Evolutionary conservation across 2,329 filamentous ascomycete genomes (phyloP).

Genomic region (Tolypocladium guangdongense): DNA sequence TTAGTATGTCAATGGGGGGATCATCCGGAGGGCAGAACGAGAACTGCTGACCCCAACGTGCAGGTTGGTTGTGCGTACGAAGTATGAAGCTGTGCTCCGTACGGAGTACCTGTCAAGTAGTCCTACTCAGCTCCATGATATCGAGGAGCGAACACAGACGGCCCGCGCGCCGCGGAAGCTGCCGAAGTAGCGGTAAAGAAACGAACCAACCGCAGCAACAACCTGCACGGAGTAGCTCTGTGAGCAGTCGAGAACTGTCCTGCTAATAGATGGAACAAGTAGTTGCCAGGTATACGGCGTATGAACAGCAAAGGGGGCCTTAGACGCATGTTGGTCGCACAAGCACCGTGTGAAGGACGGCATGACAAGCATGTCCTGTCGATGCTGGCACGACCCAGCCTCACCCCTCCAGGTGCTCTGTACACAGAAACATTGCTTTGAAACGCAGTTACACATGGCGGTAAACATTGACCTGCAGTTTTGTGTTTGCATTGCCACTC

Average conservation of each 20-base stretch:
- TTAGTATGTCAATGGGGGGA: neutral
- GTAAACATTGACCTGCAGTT: neutral
- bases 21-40: neutral
- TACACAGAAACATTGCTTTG: neutral
- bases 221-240: neutral
- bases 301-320: neutral
- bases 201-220: neutral
- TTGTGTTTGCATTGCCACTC: neutral
- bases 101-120: neutral
- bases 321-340: neutral
- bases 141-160: neutral
- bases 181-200: conserved; percentile 3
- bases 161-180: neutral
- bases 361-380: neutral
- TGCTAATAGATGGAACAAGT: neutral
- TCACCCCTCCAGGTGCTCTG: neutral
- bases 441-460: neutral
- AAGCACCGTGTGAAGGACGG: neutral
- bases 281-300: neutral
- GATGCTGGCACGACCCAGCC: neutral
- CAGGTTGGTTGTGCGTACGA: neutral
- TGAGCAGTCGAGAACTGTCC: neutral
- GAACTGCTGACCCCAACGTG: neutral
- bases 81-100: neutral
- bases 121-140: neutral